Base-by-base conservation (phyloP, 495 filamentous ascomycete species). In the Hypoxylon cercidicola region DNA sequence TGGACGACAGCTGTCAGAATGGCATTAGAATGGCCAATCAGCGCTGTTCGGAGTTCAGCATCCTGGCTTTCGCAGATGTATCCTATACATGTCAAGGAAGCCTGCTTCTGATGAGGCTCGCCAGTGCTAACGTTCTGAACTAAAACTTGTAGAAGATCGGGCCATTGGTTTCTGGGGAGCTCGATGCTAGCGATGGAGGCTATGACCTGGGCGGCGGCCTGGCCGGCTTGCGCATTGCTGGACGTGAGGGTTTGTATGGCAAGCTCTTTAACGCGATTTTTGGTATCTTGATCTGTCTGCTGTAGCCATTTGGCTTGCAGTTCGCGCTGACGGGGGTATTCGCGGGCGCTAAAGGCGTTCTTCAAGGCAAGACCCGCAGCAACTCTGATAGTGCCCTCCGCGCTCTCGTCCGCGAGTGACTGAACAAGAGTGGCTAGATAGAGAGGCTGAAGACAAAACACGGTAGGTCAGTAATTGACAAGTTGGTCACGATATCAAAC, bases 61-160 rank as follows among this genome's bases (percentile, higher is more conserved):
- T 99, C 95, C 68, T 96, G 92, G 49, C 90, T 93, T 79, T 99
- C 96, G 84, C 95, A 98, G 70, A 99, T 95, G 78, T 92, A 99
- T 72, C 95, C 95, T 77, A 99, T 97, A 9, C 94, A 90, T 50
- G 92, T 90, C 68, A 99, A 79, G 35, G 94, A 97, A 30, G 93
- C 85, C 82, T 97, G 94, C 82, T 98, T 98, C 66, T 96, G 86
- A 73, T 91, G 85, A 71, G 93, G 88, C 61, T 82, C 82, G 58
- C 96, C 95, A 67, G 86, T 84, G 68, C 92, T 93, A 66, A 99
- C 95, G 75, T 97, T 96, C 63, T 90, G 87, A 45, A 99, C 95
- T 62, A 99, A 80, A 25, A 84, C 84, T 52, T 84, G 80, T 91
- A 99, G 95, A 61, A 99, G 82, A 74, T 98, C 93, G n/a, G 90